A percentile compares a stretch with the other conserved stretches of the same genome.
phyloP scores from a whole-genome alignment of 192 early-diverging fungal species.

The Haplosporangium gracile region DNA sequence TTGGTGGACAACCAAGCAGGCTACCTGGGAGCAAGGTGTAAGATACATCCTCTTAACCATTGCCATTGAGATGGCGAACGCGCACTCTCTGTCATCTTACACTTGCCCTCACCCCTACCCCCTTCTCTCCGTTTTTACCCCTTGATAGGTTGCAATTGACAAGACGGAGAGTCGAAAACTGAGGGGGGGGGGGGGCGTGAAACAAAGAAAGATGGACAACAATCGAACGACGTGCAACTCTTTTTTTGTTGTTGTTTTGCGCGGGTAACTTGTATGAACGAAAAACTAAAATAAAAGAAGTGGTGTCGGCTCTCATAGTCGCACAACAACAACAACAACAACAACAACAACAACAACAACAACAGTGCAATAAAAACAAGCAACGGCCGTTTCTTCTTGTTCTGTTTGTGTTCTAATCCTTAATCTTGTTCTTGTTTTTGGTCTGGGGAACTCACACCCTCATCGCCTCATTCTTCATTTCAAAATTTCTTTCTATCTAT shows the following conservation, averaged over 20 bases:
- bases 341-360: no score
- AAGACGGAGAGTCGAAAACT: no score
- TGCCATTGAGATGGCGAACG: no score
- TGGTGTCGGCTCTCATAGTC: neutral
- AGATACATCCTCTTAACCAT: no score
- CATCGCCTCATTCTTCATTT: neutral
- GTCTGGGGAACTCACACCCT: neutral
- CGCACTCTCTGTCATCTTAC: no score
- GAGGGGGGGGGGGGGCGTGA: no score
- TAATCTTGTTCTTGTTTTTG: neutral
- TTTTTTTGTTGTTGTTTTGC: neutral
- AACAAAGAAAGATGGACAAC: no score
- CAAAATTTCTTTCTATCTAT: neutral
- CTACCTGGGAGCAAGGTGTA: no score
- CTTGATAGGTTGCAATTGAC: no score
- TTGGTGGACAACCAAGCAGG: no score
- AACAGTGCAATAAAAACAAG: neutral
- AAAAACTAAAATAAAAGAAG: slow-evolving; percentile 1
- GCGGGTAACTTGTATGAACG: neutral
- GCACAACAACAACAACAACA: neutral
- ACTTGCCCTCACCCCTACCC: no score
- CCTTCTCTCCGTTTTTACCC: no score
- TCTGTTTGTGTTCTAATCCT: neutral
- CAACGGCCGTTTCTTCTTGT: neutral
- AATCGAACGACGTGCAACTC: neutral